These are phyloP conservation scores for Chrysophaeum taylorii DNA, from an alignment of 352 stramenopile species.

Conservation along the genomic window DNA sequence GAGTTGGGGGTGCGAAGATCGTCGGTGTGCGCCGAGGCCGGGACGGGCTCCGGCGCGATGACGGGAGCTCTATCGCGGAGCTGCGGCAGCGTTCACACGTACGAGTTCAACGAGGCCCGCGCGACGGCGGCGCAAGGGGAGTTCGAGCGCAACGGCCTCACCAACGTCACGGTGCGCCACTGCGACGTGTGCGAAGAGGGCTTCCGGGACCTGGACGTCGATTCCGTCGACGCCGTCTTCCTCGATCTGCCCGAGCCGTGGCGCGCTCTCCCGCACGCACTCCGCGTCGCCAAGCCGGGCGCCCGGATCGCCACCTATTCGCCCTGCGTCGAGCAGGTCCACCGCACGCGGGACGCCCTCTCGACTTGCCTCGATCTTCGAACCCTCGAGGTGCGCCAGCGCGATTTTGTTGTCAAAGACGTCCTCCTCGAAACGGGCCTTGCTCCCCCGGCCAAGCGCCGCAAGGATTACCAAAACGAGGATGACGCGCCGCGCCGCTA, in stretches of 20 bases:
- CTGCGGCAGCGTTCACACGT: conserved; percentile 83
- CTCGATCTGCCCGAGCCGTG: conserved; percentile 95
- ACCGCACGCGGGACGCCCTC: conserved; percentile 54
- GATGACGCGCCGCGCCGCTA: neutral
- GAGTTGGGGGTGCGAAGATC: conserved; percentile 72
- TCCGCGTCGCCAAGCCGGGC: conserved; percentile 77
- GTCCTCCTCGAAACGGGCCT: conserved; percentile 37
- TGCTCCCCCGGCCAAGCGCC: conserved; percentile 18
- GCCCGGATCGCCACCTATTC: conserved; percentile 89
- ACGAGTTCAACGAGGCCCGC: conserved; percentile 92
- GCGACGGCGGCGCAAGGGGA: conserved; percentile 78
- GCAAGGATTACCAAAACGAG: neutral
- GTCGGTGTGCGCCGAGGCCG: conserved; percentile 71
- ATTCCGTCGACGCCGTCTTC: conserved; percentile 79
- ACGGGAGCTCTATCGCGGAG: conserved; percentile 77
- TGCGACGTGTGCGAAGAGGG: conserved; percentile 84
- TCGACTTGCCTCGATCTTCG: conserved; percentile 49
- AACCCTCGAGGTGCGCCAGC: conserved; percentile 56
- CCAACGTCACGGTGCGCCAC: conserved; percentile 80
- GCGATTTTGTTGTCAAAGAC: conserved; percentile 54
- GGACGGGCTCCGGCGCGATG: conserved; percentile 76
- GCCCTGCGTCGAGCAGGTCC: conserved; percentile 97
- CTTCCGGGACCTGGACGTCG: conserved; percentile 20
- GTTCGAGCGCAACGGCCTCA: conserved; percentile 79
- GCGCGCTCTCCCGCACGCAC: conserved; percentile 80